Conservation (phyloP, 768 basidiomycete species). For the Cystofilobasidium capitatum region DNA sequence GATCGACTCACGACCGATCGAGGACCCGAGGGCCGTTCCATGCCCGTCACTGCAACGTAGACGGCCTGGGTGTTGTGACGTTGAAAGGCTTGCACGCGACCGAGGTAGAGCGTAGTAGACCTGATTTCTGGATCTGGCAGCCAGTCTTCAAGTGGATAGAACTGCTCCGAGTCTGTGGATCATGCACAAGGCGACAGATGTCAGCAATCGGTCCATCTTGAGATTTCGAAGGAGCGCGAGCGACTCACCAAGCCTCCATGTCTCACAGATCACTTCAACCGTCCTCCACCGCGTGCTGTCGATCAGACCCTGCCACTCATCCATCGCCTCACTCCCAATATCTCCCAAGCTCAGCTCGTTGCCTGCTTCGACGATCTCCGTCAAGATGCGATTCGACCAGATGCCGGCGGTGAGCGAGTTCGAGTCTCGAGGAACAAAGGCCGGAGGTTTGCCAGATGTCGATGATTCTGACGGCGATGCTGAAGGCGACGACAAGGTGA, state of each 20-base stretch:
- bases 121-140: slow-evolving; percentile 52
- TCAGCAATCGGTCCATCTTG: background rate
- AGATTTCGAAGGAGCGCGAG: background rate
- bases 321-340: slow-evolving; percentile 54
- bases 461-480: slow-evolving; percentile 31
- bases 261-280: slow-evolving; percentile 62
- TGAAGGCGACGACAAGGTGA: slow-evolving; percentile 59
- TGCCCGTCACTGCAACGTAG: slow-evolving; percentile 70
- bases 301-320: slow-evolving; percentile 60
- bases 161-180: slow-evolving; percentile 63
- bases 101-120: slow-evolving; percentile 40
- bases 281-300: slow-evolving; percentile 83
- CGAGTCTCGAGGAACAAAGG: slow-evolving; percentile 48
- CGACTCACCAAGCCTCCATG: slow-evolving; percentile 71
- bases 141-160: slow-evolving; percentile 86
- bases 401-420: slow-evolving; percentile 74
- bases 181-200: background rate
- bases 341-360: slow-evolving; percentile 72
- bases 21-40: slow-evolving; percentile 36
- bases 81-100: slow-evolving; percentile 27
- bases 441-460: slow-evolving; percentile 47
- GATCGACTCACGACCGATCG: background rate
- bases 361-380: slow-evolving; percentile 76
- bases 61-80: slow-evolving; percentile 62
- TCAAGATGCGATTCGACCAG: slow-evolving; percentile 67